Conservation (phyloP, 1,284 basidiomycete species). For the Tilletia caries region DNA sequence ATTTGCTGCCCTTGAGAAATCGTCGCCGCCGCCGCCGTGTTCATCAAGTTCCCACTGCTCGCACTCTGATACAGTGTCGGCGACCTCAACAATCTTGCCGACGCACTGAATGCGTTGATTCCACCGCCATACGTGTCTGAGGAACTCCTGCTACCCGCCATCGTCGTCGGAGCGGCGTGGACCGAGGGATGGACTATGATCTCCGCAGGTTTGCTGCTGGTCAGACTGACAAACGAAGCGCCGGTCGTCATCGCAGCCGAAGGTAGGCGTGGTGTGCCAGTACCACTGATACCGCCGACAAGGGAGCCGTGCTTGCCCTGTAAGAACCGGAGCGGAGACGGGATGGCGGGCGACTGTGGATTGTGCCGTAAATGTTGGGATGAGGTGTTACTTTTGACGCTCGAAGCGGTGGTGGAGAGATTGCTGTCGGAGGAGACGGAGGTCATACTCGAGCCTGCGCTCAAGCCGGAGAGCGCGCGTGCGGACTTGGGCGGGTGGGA, state of each 20-base stretch:
- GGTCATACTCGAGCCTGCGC: slow-evolving; percentile 5
- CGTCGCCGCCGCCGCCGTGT: too few relatives aligned
- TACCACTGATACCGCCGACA: background rate
- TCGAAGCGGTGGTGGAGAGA: too few relatives aligned
- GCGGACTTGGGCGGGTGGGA: background rate
- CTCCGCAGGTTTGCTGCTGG: slow-evolving; percentile 7
- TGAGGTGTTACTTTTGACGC: too few relatives aligned
- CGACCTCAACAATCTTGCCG: background rate
- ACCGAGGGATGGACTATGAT: background rate
- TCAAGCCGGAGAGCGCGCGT: background rate
- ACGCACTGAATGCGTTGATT: background rate
- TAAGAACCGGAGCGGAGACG: slow-evolving; percentile 1
- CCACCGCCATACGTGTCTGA: background rate
- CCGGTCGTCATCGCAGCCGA: too few relatives aligned
- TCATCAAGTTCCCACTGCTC: too few relatives aligned
- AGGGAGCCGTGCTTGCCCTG: background rate
- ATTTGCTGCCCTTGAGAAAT: too few relatives aligned
- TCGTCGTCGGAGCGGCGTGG: background rate
- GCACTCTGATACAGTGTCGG: background rate
- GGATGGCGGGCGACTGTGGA: background rate
- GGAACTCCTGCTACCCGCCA: background rate
- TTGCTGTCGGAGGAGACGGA: background rate
- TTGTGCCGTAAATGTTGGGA: too few relatives aligned
- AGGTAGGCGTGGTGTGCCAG: background rate
- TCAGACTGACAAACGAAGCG: background rate